Percentiles rank a stretch among this genome's conserved stretches.
Conservation (phyloP, 176 grass and related monocot species). For the Carex littledalei region DNA sequence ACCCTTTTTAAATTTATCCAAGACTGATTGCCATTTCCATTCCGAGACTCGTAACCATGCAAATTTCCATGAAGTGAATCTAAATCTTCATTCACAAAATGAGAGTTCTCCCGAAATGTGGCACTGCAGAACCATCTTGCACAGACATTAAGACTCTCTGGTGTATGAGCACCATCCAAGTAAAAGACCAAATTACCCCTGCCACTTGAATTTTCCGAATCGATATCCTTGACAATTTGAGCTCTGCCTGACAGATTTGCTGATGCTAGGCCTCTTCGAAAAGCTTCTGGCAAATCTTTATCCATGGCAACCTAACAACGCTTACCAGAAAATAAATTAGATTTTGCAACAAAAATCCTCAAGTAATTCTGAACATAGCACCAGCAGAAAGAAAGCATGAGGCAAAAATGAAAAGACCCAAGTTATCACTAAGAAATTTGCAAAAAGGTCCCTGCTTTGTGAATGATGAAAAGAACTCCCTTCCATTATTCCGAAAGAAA, state of each 20-base stretch:
- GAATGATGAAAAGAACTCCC: not conserved
- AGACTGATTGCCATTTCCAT: slow-evolving; percentile 6
- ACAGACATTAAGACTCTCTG: slow-evolving; percentile 80
- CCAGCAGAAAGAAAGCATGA: not conserved
- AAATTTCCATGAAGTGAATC: not conserved
- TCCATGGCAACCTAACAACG: slow-evolving; percentile 18
- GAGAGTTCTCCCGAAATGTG: slow-evolving; percentile 21
- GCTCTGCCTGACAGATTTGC: slow-evolving; percentile 63
- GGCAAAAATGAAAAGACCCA: not conserved
- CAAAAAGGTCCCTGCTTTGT: not conserved
- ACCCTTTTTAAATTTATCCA: slow-evolving; percentile 43
- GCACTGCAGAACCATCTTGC: slow-evolving; percentile 76
- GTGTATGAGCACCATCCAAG: slow-evolving; percentile 78
- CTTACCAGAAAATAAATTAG: slow-evolving; percentile 18
- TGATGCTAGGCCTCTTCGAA: slow-evolving; percentile 43
- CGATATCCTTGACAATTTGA: slow-evolving; percentile 42
- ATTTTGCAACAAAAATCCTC: slow-evolving; percentile 7
- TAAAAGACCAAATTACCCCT: slow-evolving; percentile 57
- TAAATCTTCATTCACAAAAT: slow-evolving; percentile 16
- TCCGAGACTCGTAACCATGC: not conserved
- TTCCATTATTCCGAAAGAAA: not conserved
- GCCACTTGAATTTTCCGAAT: slow-evolving; percentile 26
- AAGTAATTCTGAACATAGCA: not conserved
- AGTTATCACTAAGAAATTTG: not conserved
- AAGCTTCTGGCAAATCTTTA: slow-evolving; percentile 56